Percentiles rank a stretch among this genome's conserved stretches.
Evolutionary conservation across 805 yeast genomes (phyloP).

Genomic region (Debaryomyces castellii): DNA sequence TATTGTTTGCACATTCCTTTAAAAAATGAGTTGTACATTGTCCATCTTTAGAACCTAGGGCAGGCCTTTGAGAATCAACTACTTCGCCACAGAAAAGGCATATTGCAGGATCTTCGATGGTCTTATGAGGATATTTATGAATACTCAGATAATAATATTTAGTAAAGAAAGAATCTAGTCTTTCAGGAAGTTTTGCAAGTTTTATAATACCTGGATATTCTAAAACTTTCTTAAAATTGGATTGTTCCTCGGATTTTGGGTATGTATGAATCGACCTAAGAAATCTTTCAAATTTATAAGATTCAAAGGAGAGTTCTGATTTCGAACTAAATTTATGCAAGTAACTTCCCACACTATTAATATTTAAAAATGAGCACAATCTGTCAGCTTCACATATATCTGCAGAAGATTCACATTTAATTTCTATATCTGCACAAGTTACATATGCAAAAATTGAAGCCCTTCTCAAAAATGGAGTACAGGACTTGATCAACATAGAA

Average conservation of each 20-base stretch:
- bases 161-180: slow-evolving; percentile 69
- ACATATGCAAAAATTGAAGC: slow-evolving; percentile 56
- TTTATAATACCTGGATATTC: slow-evolving; percentile 68
- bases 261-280: slow-evolving; percentile 8
- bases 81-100: slow-evolving; percentile 80
- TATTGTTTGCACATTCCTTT: slow-evolving; percentile 59
- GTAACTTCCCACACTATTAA: slow-evolving; percentile 37
- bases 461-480: slow-evolving; percentile 66
- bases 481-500: slow-evolving; percentile 53
- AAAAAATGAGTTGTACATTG: slow-evolving; percentile 75
- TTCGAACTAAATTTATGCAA: slow-evolving; percentile 15
- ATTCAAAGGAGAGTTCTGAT: slow-evolving; percentile 21
- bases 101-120: slow-evolving; percentile 71
- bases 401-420: slow-evolving; percentile 17
- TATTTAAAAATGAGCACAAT: slow-evolving; percentile 48
- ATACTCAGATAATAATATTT: slow-evolving; percentile 48
- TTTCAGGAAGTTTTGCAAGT: slow-evolving; percentile 61
- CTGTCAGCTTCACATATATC: slow-evolving; percentile 52
- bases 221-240: slow-evolving; percentile 24
- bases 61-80: slow-evolving; percentile 63
- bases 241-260: slow-evolving; percentile 6
- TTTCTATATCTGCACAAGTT: slow-evolving; percentile 47
- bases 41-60: slow-evolving; percentile 59
- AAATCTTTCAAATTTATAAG: slow-evolving; percentile 20
- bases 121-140: slow-evolving; percentile 35